Conservation (phyloP, 805 yeast species). For the Wickerhamiella cacticola region DNA sequence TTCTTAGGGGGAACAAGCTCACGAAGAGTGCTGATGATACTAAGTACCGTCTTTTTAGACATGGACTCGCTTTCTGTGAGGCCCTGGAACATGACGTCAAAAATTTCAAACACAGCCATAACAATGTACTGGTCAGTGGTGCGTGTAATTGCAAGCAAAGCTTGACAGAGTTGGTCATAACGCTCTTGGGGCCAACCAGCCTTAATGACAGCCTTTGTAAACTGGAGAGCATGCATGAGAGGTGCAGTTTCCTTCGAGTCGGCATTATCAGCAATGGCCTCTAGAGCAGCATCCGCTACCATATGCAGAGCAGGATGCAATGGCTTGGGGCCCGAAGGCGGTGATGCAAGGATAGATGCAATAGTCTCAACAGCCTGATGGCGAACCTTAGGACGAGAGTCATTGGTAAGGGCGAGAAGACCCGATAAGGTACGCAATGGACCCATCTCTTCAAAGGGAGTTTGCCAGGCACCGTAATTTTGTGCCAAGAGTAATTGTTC, state of each 20-base stretch:
- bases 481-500: conserved; percentile 72
- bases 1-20: conserved; percentile 70
- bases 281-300: conserved; percentile 51
- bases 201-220: conserved; percentile 55
- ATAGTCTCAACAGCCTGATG: conserved; percentile 90
- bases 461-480: conserved; percentile 63
- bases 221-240: conserved; percentile 64
- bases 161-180: conserved; percentile 63
- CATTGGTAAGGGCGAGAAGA: conserved; percentile 50
- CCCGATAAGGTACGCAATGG: conserved; percentile 23
- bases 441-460: conserved; percentile 21
- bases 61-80: conserved; percentile 31
- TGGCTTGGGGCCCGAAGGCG: conserved; percentile 50
- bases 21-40: conserved; percentile 57
- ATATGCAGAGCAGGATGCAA: conserved; percentile 66
- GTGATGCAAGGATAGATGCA: conserved; percentile 55
- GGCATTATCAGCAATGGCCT: conserved; percentile 9
- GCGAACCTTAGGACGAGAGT: conserved; percentile 89
- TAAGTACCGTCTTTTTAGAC: conserved; percentile 51
- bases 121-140: conserved; percentile 76
- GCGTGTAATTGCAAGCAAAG: conserved; percentile 60
- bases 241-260: conserved; percentile 27
- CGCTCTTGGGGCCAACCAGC: conserved; percentile 55
- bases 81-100: conserved; percentile 64
- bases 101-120: conserved; percentile 70